A percentile compares a stretch with the other conserved stretches of the same genome.
phyloP scores from a whole-genome alignment of 495 filamentous ascomycete genomes.

The Tuber borchii region DNA sequence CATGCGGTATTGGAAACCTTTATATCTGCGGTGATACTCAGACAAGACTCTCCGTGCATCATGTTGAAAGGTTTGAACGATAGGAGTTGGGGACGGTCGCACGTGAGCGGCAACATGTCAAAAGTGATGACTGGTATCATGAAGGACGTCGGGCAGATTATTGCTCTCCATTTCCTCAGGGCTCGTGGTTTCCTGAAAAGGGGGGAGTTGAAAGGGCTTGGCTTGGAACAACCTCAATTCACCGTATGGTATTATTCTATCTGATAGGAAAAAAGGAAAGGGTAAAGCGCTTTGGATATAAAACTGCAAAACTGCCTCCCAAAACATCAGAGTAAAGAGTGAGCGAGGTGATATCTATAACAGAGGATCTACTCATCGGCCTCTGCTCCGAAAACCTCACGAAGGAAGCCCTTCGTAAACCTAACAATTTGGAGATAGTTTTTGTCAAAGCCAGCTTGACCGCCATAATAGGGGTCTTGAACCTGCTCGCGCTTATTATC shows the following conservation, averaged over 20 bases:
- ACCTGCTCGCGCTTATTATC: slow-evolving; percentile 65
- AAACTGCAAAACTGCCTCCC: not conserved
- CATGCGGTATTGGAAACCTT: not conserved
- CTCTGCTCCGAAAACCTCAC: slow-evolving; percentile 36
- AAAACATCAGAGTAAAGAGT: not conserved
- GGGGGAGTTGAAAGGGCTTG: not conserved
- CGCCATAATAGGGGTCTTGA: slow-evolving; percentile 91
- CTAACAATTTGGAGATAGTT: slow-evolving; percentile 75
- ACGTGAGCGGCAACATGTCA: not conserved
- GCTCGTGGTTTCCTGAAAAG: not conserved
- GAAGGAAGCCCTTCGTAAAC: slow-evolving; percentile 71
- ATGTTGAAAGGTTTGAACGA: not conserved
- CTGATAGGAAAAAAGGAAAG: not conserved
- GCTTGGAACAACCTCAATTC: slow-evolving; percentile 2
- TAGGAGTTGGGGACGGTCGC: not conserved
- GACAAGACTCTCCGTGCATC: not conserved
- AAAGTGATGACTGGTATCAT: not conserved
- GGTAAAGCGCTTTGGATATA: not conserved
- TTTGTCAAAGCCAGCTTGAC: slow-evolving; percentile 69
- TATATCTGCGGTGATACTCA: not conserved
- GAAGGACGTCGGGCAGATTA: not conserved
- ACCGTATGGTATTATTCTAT: not conserved
- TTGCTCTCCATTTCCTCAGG: not conserved
- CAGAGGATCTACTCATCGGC: not conserved
- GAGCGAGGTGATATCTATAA: not conserved